Evolutionary conservation across 2,329 filamentous ascomycete genomes (phyloP), one percentile per base, ranked within the genome.

Genomic region (Exophiala oligosperma): DNA sequence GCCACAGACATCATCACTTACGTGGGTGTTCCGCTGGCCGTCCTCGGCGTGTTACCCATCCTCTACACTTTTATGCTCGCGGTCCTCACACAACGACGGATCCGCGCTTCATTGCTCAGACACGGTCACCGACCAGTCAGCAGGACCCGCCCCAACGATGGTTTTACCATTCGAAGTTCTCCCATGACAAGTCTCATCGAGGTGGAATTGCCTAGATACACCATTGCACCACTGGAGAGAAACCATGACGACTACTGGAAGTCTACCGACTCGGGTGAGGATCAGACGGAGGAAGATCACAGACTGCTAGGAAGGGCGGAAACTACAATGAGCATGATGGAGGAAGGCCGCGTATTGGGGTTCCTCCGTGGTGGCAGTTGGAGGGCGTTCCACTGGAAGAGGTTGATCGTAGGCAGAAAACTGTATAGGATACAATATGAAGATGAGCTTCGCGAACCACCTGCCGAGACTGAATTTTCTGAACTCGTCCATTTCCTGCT

Each of bases 151-250:
- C 52, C 58, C 6, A 53, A 65, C 37, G 80, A 68, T 48, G 64
- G 79, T 1, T 84, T 83, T 0, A 76, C 87, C 46, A 87, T 84
- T 11, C 79, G 85, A 46, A 83, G 82, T 68, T 84, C 86, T 58
- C 79, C 88, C 1, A 82, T 88, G 61, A 87, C 86, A 57, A 82
- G 84, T 40, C 79, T 87, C 52, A 85, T 88, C 38, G 85, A 88
- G 68, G 82, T 88, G 37, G 84, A 88, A 66, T 75, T 88, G 38
- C 85, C 85, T 3, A 80, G 85, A 1, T 86, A 85, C 65, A 85
- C 83, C 3, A 84, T 87, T 49, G 83, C 81, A 54, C 85, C 84
- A 0, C 76, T 82, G 65, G 81, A 86, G 62, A 77, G 84, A 24
- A 79, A 81, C 59, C 76, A 80, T 11, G 71, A 76, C 0, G 77